Conservation (phyloP, 176 grass and related monocot species). For the Oryza brachyantha region DNA sequence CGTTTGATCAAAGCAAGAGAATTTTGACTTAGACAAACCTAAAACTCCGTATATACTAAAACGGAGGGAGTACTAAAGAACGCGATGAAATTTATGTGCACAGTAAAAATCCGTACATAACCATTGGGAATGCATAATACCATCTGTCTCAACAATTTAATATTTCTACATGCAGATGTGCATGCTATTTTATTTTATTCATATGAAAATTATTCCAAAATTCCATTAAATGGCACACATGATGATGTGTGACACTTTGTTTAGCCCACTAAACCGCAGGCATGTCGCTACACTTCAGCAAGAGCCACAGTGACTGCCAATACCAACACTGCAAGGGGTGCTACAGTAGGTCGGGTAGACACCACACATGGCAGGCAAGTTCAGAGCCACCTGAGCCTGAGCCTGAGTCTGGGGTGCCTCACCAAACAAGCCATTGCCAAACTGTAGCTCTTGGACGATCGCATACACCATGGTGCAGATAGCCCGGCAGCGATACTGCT, state of each 20-base stretch:
- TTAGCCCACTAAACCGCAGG: not conserved
- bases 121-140: too few relatives aligned
- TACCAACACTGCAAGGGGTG: not conserved
- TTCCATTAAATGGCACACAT: not conserved
- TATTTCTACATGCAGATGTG: too few relatives aligned
- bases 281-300: not conserved
- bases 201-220: not conserved
- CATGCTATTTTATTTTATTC: not conserved
- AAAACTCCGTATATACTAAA: too few relatives aligned
- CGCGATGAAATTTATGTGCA: too few relatives aligned
- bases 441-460: not conserved
- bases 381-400: not conserved
- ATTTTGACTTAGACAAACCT: too few relatives aligned
- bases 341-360: not conserved
- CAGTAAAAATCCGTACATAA: too few relatives aligned
- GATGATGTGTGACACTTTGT: not conserved
- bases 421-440: not conserved
- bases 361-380: not conserved
- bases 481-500: not conserved
- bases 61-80: too few relatives aligned
- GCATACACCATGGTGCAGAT: constrained; percentile 1
- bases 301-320: not conserved
- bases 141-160: too few relatives aligned
- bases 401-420: not conserved
- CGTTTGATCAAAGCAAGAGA: too few relatives aligned